A percentile compares a stretch with the other conserved stretches of the same genome.
These are phyloP conservation scores for Podospora pseudocomata DNA, from an alignment of 495 filamentous ascomycete species.

Conservation along the genomic window DNA sequence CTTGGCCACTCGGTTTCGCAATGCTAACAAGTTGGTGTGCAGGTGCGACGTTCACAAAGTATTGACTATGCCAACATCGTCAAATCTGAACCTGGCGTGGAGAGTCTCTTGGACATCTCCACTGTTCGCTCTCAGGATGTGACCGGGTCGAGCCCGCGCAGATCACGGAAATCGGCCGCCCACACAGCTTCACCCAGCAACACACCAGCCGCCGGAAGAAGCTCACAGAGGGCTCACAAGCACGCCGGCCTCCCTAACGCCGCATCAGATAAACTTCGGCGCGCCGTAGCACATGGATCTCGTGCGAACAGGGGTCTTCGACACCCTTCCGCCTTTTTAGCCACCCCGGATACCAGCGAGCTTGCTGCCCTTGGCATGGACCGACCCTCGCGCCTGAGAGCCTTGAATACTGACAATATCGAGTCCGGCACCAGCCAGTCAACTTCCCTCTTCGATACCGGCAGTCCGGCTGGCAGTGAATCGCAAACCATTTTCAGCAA, in stretches of 20 bases:
- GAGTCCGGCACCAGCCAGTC: conserved; percentile 45
- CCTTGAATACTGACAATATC: conserved; percentile 33
- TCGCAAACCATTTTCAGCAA: conserved; percentile 48
- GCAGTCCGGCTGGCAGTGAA: conserved; percentile 45
- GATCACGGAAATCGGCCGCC: conserved; percentile 25
- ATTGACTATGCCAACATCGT: conserved; percentile 32
- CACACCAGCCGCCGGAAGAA: conserved; percentile 27
- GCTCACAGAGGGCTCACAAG: conserved; percentile 28
- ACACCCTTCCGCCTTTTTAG: conserved; percentile 36
- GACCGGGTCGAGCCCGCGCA: conserved; percentile 23
- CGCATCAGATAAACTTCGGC: conserved; percentile 40
- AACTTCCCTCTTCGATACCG: conserved; percentile 44
- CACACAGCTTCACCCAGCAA: conserved; percentile 38
- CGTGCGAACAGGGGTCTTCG: conserved; percentile 26
- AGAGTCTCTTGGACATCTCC: conserved; percentile 28
- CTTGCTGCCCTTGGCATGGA: conserved; percentile 22
- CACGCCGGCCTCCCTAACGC: conserved; percentile 15
- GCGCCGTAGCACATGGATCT: conserved; percentile 30
- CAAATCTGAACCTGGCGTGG: conserved; percentile 34
- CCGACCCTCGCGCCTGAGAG: conserved; percentile 33
- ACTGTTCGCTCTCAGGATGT: conserved; percentile 23
- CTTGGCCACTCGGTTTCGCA: neutral
- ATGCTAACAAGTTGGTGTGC: neutral
- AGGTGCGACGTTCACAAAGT: conserved; percentile 36
- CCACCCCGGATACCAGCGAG: conserved; percentile 49